phyloP scores from a whole-genome alignment of 192 early-diverging fungal genomes.

The Polychytrium aggregatum region DNA sequence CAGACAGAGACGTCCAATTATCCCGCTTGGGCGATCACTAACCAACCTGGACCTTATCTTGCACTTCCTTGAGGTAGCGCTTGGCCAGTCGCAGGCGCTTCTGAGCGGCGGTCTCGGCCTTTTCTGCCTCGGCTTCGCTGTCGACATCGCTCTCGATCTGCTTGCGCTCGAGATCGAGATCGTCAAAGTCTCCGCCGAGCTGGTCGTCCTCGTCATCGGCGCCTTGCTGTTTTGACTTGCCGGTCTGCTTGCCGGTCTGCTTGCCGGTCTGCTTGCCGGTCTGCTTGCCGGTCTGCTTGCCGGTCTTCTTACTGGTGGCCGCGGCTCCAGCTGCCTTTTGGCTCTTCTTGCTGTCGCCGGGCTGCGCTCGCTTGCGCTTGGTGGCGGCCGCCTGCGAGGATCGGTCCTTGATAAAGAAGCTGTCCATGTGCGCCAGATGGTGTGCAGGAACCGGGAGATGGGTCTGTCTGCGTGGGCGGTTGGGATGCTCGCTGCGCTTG shows the following conservation, averaged over 20 bases:
- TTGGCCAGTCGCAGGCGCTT: constrained; percentile 91
- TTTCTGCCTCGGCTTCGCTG: constrained; percentile 52
- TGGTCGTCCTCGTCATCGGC: constrained; percentile 4
- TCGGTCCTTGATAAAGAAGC: constrained; percentile 5
- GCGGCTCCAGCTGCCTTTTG: background rate
- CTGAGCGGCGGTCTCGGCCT: constrained; percentile 78
- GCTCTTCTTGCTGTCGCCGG: too few relatives aligned
- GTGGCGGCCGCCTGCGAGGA: constrained; percentile 9
- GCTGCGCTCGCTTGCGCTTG: constrained; percentile 11
- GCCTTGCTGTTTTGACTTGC: constrained; percentile 4
- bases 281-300: too few relatives aligned
- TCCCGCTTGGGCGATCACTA: too few relatives aligned
- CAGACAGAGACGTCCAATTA: too few relatives aligned
- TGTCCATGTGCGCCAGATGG: too few relatives aligned
- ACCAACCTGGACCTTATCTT: constrained; percentile 52
- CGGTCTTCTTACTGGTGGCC: too few relatives aligned
- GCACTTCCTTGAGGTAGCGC: constrained; percentile 80
- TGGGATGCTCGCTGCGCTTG: too few relatives aligned
- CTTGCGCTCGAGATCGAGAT: constrained; percentile 18
- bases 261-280: background rate
- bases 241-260: background rate
- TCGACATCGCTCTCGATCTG: constrained; percentile 24
- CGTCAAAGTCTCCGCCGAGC: constrained; percentile 12
- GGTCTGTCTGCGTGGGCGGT: too few relatives aligned
- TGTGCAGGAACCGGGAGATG: too few relatives aligned